A percentile compares a stretch with the other conserved stretches of the same genome.
Evolutionary conservation across 495 filamentous ascomycete species (phyloP).

Genomic region (Aspergillus biplanus): DNA sequence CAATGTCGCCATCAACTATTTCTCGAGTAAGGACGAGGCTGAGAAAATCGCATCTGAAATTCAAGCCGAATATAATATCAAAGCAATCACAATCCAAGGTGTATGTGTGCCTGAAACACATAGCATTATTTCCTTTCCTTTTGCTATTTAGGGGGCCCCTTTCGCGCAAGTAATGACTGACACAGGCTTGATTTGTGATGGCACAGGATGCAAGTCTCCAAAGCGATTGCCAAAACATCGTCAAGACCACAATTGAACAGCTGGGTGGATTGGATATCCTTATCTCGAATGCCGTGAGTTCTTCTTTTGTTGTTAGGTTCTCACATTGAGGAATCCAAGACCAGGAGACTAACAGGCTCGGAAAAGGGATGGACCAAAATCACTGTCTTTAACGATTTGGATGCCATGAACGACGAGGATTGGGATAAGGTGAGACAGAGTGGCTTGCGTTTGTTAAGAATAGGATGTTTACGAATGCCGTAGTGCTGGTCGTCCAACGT

Average conservation of each 20-base stretch:
- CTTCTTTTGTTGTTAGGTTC: too few species aligned
- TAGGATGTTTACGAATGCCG: constrained; percentile 4
- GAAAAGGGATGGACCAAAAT: constrained; percentile 69
- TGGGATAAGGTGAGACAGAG: constrained; percentile 64
- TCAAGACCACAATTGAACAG: constrained; percentile 58
- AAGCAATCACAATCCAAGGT: constrained; percentile 60
- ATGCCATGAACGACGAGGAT: constrained; percentile 63
- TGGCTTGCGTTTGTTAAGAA: background rate
- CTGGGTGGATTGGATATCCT: constrained; percentile 72
- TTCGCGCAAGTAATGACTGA: background rate
- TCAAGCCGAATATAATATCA: constrained; percentile 54
- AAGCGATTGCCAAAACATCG: constrained; percentile 55
- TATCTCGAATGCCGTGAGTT: constrained; percentile 69
- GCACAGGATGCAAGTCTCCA: constrained; percentile 61
- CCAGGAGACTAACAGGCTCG: background rate
- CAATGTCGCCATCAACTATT: constrained; percentile 75
- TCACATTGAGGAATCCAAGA: background rate
- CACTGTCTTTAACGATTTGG: constrained; percentile 63
- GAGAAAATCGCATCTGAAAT: constrained; percentile 57
- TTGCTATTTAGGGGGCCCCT: background rate
- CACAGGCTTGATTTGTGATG: background rate
- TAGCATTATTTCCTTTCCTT: background rate
- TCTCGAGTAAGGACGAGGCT: constrained; percentile 56
- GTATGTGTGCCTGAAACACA: constrained; percentile 41
- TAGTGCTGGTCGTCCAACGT: constrained; percentile 72